Conservation (phyloP, 192 early-diverging fungal genomes). For the Linnemannia schmuckeri region DNA sequence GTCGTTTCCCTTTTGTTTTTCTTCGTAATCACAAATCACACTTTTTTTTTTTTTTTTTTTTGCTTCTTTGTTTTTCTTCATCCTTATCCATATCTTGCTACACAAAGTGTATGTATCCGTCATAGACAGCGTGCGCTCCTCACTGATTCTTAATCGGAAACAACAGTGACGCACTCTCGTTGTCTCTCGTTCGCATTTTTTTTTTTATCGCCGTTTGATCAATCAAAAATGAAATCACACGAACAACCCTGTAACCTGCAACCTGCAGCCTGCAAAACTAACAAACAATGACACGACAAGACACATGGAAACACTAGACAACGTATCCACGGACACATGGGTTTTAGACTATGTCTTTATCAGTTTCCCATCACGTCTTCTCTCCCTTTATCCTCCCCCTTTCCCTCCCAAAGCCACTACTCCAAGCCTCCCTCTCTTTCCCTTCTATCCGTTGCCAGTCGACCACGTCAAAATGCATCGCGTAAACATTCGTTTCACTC, state of each 20-base stretch:
- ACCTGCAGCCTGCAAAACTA: not conserved
- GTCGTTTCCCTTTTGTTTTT: not conserved
- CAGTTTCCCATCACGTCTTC: not conserved
- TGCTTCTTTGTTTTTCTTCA: not conserved
- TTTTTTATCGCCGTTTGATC: too few species aligned
- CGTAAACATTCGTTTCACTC: not conserved
- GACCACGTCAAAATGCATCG: not conserved
- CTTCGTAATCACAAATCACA: constrained; percentile 1
- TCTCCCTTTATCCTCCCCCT: not conserved
- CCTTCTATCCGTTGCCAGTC: not conserved
- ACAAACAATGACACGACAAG: not conserved
- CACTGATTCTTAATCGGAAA: too few species aligned
- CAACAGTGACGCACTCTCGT: too few species aligned
- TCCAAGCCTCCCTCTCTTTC: not conserved
- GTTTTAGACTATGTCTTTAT: not conserved
- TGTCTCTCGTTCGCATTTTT: too few species aligned
- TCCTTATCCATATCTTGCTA: not conserved
- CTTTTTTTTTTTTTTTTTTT: not conserved
- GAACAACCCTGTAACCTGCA: too few species aligned
- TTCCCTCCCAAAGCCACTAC: too few species aligned
- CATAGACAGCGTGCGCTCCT: too few species aligned
- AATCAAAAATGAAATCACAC: too few species aligned
- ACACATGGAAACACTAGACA: not conserved
- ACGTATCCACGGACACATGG: not conserved
- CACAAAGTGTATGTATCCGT: too few species aligned